Evolutionary conservation across 2,329 filamentous ascomycete species (phyloP).

Genomic region (Pseudocercospora ulei): DNA sequence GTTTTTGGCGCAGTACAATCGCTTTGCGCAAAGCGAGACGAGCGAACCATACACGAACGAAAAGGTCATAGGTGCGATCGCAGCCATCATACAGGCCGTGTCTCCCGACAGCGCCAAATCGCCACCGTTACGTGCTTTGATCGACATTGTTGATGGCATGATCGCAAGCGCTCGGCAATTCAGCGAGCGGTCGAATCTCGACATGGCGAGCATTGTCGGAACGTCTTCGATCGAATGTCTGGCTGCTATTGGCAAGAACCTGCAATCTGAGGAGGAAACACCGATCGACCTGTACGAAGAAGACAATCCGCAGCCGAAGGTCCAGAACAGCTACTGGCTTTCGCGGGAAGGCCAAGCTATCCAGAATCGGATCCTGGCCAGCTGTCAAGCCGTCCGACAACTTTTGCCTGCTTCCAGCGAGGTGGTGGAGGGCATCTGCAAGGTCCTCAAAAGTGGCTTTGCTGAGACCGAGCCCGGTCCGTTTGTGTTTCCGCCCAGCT

Average conservation of each 20-base stretch:
- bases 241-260: slow-evolving; percentile 58
- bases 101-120: slow-evolving; percentile 49
- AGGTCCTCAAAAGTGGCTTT: slow-evolving; percentile 63
- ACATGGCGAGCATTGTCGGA: slow-evolving; percentile 39
- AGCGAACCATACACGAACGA: slow-evolving; percentile 63
- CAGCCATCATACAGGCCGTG: slow-evolving; percentile 64
- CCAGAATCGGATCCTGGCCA: slow-evolving; percentile 43
- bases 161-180: slow-evolving; percentile 38
- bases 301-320: slow-evolving; percentile 32
- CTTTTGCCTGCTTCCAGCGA: slow-evolving; percentile 55
- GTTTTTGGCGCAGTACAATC: slow-evolving; percentile 62
- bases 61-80: slow-evolving; percentile 62
- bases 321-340: slow-evolving; percentile 42
- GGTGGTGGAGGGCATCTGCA: slow-evolving; percentile 61
- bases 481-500: slow-evolving; percentile 60
- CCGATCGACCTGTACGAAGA: slow-evolving; percentile 57
- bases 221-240: slow-evolving; percentile 57
- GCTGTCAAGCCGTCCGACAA: slow-evolving; percentile 44
- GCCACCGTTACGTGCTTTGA: slow-evolving; percentile 48
- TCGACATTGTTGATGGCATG: slow-evolving; percentile 55
- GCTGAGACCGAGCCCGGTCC: slow-evolving; percentile 64
- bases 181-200: slow-evolving; percentile 33
- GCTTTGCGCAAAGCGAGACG: slow-evolving; percentile 50
- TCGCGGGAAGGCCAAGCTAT: slow-evolving; percentile 42
- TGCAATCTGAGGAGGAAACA: slow-evolving; percentile 58